These are phyloP conservation scores for Nicotiana attenuata DNA, from an alignment of 257 asterid genomes.

Conservation along the genomic window DNA sequence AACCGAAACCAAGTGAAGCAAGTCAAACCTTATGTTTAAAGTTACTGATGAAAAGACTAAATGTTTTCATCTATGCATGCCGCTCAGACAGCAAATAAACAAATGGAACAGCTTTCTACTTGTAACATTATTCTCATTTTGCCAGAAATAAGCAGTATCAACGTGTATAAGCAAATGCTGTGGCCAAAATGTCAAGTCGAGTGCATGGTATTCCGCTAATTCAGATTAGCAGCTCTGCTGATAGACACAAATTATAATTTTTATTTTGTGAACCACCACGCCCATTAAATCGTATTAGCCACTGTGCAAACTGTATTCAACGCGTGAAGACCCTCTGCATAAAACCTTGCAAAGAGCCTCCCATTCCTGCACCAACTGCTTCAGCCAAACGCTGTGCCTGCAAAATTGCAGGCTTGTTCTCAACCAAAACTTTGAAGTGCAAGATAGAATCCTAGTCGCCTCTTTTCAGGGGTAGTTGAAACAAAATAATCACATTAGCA, in stretches of 20 bases:
- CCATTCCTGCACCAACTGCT: conserved; percentile 86
- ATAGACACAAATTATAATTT: not conserved
- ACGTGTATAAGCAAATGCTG: not conserved
- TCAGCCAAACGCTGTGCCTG: conserved; percentile 83
- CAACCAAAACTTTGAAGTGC: not conserved
- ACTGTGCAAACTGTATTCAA: conserved; percentile 24
- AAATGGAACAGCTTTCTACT: not conserved
- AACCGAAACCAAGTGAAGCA: not conserved
- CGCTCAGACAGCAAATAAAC: not conserved
- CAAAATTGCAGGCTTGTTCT: conserved; percentile 14
- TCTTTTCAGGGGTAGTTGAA: not conserved
- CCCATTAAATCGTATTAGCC: not conserved
- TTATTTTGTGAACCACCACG: not conserved
- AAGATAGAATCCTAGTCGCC: not conserved
- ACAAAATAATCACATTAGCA: not conserved
- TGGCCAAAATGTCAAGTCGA: not conserved
- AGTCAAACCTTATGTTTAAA: not conserved
- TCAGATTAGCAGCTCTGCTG: not conserved
- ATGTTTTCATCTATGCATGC: not conserved
- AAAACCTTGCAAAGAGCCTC: conserved; percentile 67
- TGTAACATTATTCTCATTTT: not conserved
- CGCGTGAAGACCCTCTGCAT: conserved; percentile 42
- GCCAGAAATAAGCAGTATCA: not conserved
- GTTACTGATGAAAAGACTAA: not conserved
- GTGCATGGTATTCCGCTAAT: not conserved